Evolutionary conservation across 2,329 filamentous ascomycete genomes (phyloP), one percentile per base, ranked within the genome.

Genomic region (Fusarium poae): DNA sequence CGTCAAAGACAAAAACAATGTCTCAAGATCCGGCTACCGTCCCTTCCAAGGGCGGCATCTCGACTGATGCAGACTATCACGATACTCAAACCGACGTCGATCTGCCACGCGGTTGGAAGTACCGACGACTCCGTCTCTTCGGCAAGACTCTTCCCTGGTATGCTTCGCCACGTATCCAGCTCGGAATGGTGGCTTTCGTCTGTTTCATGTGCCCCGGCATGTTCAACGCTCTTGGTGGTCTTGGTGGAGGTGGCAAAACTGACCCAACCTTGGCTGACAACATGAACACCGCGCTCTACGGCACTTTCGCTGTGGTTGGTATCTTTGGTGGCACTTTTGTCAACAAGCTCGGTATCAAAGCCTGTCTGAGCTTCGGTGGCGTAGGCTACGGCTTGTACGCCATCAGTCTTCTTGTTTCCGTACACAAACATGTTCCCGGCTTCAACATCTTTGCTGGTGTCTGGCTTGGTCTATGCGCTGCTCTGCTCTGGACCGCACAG

Each of bases 401-500:
- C 40, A 69, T 69, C 49, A 87, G 87, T 58, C 90, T 92, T 77
- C 83, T 94, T 20, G 85, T 83, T 78, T 93, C 90, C 79, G 89
- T 87, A 71, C 90, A 93, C 80, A 89, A 83, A n/a, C 65, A 82
- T 40, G 72, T 77, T 16, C 51, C 66, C 2, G 75, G 65, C 50
- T 77, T 77, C 61, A 76, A 77, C 60, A 87, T 92, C 71, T 94
- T 94, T 72, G 88, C 92, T 4, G 92, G 92, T 68, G 89, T 89
- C 18, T 86, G 92, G 71, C 87, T 94, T 44, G 92, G 92, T 78
- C 81, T 93, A 63, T 94, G 92, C 75, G 92, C 92, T 49, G 92
- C 90, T 75, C 83, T 95, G 46, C 84, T 96, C 29, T 96, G 92
- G 92, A 91, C 90, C 21, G 92, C 91, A 1, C 92, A 95, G 79